These are phyloP conservation scores for Pyrenula aspistea DNA, from an alignment of 495 filamentous ascomycete species.

Conservation along the genomic window DNA sequence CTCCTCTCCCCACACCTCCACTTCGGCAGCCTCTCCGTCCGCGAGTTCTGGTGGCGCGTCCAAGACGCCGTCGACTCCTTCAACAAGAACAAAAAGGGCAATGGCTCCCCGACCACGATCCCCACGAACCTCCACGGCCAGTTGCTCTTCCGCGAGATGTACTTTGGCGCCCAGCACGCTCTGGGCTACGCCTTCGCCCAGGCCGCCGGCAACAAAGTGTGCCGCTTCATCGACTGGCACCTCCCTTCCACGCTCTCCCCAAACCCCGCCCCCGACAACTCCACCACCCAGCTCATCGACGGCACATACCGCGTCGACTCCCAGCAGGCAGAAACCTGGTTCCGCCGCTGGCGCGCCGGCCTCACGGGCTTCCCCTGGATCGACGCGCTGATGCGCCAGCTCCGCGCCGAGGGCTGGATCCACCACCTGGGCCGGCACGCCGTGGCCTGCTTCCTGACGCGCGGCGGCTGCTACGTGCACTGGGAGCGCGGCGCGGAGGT, in stretches of 20 bases:
- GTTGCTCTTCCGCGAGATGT: slow-evolving; percentile 65
- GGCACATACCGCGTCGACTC: slow-evolving; percentile 45
- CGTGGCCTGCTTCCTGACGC: slow-evolving; percentile 60
- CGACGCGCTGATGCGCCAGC: slow-evolving; percentile 63
- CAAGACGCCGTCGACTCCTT: slow-evolving; percentile 37
- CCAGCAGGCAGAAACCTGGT: slow-evolving; percentile 43
- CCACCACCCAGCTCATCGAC: slow-evolving; percentile 23
- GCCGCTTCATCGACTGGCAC: slow-evolving; percentile 61
- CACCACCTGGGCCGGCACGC: slow-evolving; percentile 62
- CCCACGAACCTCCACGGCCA: slow-evolving; percentile 56
- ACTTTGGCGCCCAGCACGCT: slow-evolving; percentile 57
- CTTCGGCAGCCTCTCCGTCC: slow-evolving; percentile 49
- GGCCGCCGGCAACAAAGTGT: slow-evolving; percentile 44
- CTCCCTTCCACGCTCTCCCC: slow-evolving; percentile 40
- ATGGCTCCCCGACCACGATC: slow-evolving; percentile 21
- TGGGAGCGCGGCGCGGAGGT: slow-evolving; percentile 67
- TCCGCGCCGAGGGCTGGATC: slow-evolving; percentile 59
- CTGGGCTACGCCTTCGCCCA: slow-evolving; percentile 45
- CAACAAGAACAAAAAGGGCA: slow-evolving; percentile 30
- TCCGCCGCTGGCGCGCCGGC: slow-evolving; percentile 51
- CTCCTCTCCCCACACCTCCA: slow-evolving; percentile 60
- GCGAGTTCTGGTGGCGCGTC: slow-evolving; percentile 57
- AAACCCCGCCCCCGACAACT: slow-evolving; percentile 1
- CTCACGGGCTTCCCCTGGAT: slow-evolving; percentile 62
- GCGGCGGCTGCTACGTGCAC: slow-evolving; percentile 59